phyloP scores from a whole-genome alignment of 805 yeast species.

The Ascoidea asiatica region DNA sequence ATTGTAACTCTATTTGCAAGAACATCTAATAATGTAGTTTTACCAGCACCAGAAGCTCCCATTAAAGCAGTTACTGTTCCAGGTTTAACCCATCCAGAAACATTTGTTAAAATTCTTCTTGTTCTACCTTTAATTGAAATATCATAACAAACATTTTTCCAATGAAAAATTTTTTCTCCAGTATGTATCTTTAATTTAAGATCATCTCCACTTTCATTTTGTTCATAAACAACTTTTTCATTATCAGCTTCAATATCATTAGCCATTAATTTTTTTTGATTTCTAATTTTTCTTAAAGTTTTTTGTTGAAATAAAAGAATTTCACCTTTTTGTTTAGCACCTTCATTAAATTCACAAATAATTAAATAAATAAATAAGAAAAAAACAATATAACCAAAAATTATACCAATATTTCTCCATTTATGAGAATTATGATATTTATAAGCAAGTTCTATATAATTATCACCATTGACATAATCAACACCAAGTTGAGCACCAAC shows the following conservation, averaged over 20 bases:
- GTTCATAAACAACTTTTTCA: constrained; percentile 16
- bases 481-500: constrained; percentile 45
- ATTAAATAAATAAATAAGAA: constrained; percentile 39
- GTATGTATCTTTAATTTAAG: constrained; percentile 15
- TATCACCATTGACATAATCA: constrained; percentile 34
- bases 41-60: constrained; percentile 79
- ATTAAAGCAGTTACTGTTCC: constrained; percentile 69
- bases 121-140: constrained; percentile 48
- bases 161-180: constrained; percentile 49
- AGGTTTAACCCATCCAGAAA: constrained; percentile 77
- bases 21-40: constrained; percentile 59
- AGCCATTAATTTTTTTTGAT: constrained; percentile 16
- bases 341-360: constrained; percentile 42
- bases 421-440: constrained; percentile 29
- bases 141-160: constrained; percentile 66
- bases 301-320: constrained; percentile 42
- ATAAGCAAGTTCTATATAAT: constrained; percentile 30
- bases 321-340: constrained; percentile 61
- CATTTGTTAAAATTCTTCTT: constrained; percentile 46
- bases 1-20: constrained; percentile 56
- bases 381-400: constrained; percentile 37
- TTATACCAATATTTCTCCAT: constrained; percentile 57
- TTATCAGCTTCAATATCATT: constrained; percentile 13
- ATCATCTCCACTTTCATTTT: constrained; percentile 9
- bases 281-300: constrained; percentile 31